Evolutionary conservation across 2,329 filamentous ascomycete species (phyloP).

Genomic region (Torrubiella hemipterigena): DNA sequence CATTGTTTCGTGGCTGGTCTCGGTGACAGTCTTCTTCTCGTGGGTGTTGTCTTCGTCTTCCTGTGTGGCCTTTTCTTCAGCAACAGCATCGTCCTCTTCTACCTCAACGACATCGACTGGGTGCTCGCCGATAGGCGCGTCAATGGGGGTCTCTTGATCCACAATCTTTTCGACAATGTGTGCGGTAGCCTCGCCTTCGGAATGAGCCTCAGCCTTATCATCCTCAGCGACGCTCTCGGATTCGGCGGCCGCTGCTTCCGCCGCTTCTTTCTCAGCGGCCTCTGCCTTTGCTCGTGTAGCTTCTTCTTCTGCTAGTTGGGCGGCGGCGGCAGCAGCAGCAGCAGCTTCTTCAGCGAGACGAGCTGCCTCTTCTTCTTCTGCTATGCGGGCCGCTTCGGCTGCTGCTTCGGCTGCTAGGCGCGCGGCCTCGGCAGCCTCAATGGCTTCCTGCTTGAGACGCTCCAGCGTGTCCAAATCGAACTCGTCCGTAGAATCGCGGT

Average conservation of each 20-base stretch:
- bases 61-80: not conserved
- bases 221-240: slow-evolving; percentile 6
- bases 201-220: slow-evolving; percentile 4
- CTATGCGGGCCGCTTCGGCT: slow-evolving; percentile 8
- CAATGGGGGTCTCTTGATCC: not conserved
- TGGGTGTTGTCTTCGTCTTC: not conserved
- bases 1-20: not conserved
- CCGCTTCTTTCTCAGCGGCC: slow-evolving; percentile 8
- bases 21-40: not conserved
- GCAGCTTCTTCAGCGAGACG: slow-evolving; percentile 9
- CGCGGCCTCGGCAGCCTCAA: slow-evolving; percentile 27
- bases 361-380: slow-evolving; percentile 11
- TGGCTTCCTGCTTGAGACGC: too few species aligned
- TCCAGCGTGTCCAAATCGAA: slow-evolving; percentile 60
- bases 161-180: not conserved
- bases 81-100: not conserved
- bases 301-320: too few species aligned
- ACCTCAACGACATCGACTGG: not conserved
- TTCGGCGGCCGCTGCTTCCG: slow-evolving; percentile 6
- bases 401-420: slow-evolving; percentile 18
- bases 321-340: slow-evolving; percentile 13
- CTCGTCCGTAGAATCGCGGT: slow-evolving; percentile 62
- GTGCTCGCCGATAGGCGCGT: too few species aligned
- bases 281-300: slow-evolving; percentile 7
- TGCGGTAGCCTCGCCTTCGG: not conserved